Conservation (phyloP, 257 asterid species). For the Capsicum pubescens region DNA sequence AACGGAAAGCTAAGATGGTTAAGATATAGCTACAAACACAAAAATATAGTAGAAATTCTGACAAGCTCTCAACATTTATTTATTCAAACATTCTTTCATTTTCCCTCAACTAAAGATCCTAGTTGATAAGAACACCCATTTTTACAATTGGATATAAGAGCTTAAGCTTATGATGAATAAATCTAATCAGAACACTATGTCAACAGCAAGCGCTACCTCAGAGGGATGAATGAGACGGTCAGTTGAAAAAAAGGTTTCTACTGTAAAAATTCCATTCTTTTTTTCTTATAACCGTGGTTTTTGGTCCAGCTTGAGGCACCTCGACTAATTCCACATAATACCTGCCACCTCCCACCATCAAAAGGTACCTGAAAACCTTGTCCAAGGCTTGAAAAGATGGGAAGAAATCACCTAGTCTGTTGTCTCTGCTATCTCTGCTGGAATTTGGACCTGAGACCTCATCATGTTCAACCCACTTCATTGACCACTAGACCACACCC, state of each 20-base stretch:
- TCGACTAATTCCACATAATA: too few species aligned
- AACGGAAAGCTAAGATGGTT: background rate
- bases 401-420: too few species aligned
- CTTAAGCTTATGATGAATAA: conserved; percentile 6
- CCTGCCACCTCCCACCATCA: too few species aligned
- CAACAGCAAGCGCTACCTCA: conserved; percentile 22
- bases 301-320: too few species aligned
- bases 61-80: background rate
- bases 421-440: too few species aligned
- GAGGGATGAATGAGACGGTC: background rate
- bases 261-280: background rate
- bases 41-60: background rate
- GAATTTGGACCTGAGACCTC: too few species aligned
- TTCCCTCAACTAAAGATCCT: background rate
- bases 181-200: conserved; percentile 4
- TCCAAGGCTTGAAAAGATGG: too few species aligned
- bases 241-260: background rate
- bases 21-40: background rate
- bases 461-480: too few species aligned
- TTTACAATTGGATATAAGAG: conserved; percentile 13
- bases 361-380: too few species aligned
- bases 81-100: background rate
- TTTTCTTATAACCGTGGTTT: too few species aligned
- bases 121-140: conserved; percentile 11
- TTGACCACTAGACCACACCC: too few species aligned